These are phyloP conservation scores for Irpex lacteus DNA, from an alignment of 1,284 basidiomycete genomes.

Conservation along the genomic window DNA sequence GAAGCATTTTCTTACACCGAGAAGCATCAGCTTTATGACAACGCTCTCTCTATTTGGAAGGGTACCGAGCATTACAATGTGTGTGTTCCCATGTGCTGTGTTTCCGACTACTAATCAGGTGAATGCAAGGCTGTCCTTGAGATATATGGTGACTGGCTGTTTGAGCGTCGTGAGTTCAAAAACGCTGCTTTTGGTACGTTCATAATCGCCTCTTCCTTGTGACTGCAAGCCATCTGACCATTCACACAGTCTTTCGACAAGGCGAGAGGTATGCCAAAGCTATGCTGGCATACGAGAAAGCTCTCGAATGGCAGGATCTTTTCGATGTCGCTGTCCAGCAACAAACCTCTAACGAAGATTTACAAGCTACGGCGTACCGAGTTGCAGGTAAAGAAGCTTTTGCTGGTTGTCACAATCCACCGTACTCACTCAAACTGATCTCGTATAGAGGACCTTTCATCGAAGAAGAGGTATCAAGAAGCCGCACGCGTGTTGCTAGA, in stretches of 20 bases:
- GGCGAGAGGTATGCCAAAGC: constrained; percentile 67
- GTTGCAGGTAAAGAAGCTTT: constrained; percentile 58
- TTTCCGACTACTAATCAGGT: neutral
- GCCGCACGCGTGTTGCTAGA: constrained; percentile 86
- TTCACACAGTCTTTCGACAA: constrained; percentile 64
- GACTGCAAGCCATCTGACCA: neutral
- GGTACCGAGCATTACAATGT: constrained; percentile 65
- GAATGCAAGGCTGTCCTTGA: constrained; percentile 49
- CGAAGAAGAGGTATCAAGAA: constrained; percentile 78
- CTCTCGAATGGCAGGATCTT: constrained; percentile 86
- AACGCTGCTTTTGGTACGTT: constrained; percentile 79
- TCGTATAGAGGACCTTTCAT: constrained; percentile 69
- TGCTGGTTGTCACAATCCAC: neutral
- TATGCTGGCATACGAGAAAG: constrained; percentile 83
- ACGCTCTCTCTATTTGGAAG: constrained; percentile 74
- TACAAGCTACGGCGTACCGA: constrained; percentile 66
- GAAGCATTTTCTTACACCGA: constrained; percentile 83
- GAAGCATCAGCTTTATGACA: constrained; percentile 73
- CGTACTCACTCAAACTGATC: constrained; percentile 4
- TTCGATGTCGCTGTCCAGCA: constrained; percentile 73
- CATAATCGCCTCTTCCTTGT: neutral
- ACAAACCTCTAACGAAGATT: constrained; percentile 44
- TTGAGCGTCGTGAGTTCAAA: constrained; percentile 79
- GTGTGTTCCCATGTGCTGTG: constrained; percentile 18
- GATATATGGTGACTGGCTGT: constrained; percentile 87